phyloP scores from a whole-genome alignment of 2,329 filamentous ascomycete species.

The Cytospora chrysosperma region DNA sequence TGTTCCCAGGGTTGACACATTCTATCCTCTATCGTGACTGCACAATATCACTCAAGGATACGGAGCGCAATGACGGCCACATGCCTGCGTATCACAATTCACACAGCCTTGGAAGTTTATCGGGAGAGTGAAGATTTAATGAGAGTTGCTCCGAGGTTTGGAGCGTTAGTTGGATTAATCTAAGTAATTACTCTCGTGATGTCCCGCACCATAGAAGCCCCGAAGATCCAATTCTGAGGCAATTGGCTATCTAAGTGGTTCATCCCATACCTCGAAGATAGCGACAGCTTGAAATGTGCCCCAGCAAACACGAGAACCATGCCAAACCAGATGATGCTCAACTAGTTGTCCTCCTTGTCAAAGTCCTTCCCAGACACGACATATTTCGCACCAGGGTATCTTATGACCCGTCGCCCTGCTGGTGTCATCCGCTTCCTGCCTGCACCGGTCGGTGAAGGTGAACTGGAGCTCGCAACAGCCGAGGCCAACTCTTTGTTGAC shows the following conservation, averaged over 20 bases:
- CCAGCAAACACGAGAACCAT: background rate
- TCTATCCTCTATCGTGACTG: background rate
- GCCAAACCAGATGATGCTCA: background rate
- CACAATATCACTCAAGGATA: background rate
- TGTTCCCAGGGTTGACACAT: too few relatives aligned
- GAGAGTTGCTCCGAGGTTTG: background rate
- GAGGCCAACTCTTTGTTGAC: constrained; percentile 2
- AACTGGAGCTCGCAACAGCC: background rate
- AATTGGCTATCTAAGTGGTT: background rate
- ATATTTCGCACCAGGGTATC: constrained; percentile 2
- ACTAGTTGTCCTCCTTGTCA: background rate
- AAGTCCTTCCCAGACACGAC: constrained; percentile 8
- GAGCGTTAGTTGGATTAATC: background rate
- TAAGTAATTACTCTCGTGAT: background rate
- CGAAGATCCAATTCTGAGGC: background rate
- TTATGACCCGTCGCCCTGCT: background rate
- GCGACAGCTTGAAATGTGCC: background rate
- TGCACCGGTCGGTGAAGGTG: background rate
- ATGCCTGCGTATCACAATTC: background rate
- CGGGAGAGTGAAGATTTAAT: background rate
- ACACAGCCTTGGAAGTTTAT: background rate
- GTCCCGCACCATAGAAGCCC: background rate
- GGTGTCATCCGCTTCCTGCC: constrained; percentile 14
- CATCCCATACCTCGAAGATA: background rate
- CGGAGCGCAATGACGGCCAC: background rate